These are phyloP conservation scores for Aspergillus sergii DNA, from an alignment of 2,329 filamentous ascomycete genomes.

Conservation along the genomic window DNA sequence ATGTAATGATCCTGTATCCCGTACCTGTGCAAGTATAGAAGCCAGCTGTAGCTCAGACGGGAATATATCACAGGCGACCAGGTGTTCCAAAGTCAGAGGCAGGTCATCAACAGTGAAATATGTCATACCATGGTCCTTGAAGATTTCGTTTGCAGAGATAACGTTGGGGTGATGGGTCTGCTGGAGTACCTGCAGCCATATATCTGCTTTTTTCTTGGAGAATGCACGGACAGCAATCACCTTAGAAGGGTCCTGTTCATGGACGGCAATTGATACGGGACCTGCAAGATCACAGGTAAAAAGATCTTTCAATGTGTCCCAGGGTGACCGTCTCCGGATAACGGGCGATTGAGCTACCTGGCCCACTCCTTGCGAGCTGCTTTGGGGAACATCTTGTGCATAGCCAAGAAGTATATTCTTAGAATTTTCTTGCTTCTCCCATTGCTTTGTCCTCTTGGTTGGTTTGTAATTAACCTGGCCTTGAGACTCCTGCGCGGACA, in stretches of 20 bases:
- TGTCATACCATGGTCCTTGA: neutral
- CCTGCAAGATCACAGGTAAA: slow-evolving; percentile 12
- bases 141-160: neutral
- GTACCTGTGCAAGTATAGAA: slow-evolving; percentile 1
- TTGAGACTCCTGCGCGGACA: too few species aligned
- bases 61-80: neutral
- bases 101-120: neutral
- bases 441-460: too few species aligned
- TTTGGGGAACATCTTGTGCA: too few species aligned
- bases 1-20: too few species aligned
- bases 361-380: too few species aligned
- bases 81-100: neutral
- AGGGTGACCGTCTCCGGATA: too few species aligned
- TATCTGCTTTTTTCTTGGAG: neutral
- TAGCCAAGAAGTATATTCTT: too few species aligned
- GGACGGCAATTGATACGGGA: slow-evolving; percentile 19
- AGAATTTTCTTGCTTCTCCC: too few species aligned
- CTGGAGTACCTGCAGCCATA: neutral
- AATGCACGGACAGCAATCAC: neutral
- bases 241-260: neutral
- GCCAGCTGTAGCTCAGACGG: neutral
- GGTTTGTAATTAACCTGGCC: too few species aligned
- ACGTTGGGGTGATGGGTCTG: slow-evolving; percentile 27
- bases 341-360: too few species aligned
- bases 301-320: neutral